A percentile compares a stretch with the other conserved stretches of the same genome.
These are phyloP conservation scores for Talaromyces stipitatus DNA, from an alignment of 495 filamentous ascomycete species.

Conservation along the genomic window DNA sequence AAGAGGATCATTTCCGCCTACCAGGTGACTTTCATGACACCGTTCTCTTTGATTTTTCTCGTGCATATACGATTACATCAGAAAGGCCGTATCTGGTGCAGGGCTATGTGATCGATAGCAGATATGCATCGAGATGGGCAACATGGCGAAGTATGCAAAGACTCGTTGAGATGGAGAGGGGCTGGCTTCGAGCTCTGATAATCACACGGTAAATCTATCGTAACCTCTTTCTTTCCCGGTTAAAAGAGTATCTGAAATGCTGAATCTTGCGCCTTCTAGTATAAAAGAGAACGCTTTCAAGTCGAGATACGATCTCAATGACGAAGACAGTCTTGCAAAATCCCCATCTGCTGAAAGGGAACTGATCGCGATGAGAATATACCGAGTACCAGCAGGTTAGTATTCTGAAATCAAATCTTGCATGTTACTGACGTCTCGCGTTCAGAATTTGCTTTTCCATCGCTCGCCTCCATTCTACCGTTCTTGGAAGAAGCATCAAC, in stretches of 20 bases:
- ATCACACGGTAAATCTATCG: neutral
- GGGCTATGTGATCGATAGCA: conserved; percentile 4
- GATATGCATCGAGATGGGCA: neutral
- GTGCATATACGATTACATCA: conserved; percentile 10
- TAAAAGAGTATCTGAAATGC: neutral
- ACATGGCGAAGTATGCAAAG: neutral
- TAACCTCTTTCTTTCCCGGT: neutral
- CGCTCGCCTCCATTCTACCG: conserved; percentile 10
- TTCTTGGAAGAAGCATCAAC: conserved; percentile 5
- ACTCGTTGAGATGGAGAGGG: neutral
- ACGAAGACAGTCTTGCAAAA: neutral
- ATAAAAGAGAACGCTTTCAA: conserved; percentile 3
- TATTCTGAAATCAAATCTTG: neutral
- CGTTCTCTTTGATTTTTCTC: conserved; percentile 15
- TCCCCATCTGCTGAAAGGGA: neutral
- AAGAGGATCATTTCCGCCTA: conserved; percentile 13
- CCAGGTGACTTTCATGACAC: conserved; percentile 12
- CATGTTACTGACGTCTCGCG: neutral
- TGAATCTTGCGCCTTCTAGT: neutral
- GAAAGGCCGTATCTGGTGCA: conserved; percentile 4
- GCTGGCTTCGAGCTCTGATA: neutral
- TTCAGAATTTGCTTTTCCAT: conserved; percentile 6
- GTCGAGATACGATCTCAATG: neutral
- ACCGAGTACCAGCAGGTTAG: conserved; percentile 3
- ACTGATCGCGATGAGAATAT: conserved; percentile 6